These are phyloP conservation scores for Hymenoscyphus fructigenus DNA, from an alignment of 2,329 filamentous ascomycete species.

Conservation along the genomic window DNA sequence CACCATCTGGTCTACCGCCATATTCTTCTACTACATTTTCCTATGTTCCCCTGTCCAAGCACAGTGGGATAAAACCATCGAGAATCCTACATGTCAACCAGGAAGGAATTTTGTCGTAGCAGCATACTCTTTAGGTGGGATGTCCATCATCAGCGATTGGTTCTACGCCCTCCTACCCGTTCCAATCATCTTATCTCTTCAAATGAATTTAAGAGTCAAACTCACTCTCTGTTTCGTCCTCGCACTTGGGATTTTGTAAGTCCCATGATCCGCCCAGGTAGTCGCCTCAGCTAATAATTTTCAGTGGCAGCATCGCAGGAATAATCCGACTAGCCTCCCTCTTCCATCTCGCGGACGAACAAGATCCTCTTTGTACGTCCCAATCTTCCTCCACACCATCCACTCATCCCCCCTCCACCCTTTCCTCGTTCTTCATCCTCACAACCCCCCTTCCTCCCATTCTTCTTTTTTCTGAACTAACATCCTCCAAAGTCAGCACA, in stretches of 20 bases:
- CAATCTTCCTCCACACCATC: background rate
- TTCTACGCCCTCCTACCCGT: background rate
- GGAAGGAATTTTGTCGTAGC: background rate
- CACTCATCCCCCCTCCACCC: background rate
- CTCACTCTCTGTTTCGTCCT: background rate
- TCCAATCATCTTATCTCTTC: background rate
- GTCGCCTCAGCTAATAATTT: background rate
- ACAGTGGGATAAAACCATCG: conserved; percentile 41
- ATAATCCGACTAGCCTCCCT: background rate
- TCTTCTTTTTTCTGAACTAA: background rate
- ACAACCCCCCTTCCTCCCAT: too few relatives aligned
- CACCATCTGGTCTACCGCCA: conserved; percentile 49
- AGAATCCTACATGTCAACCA: background rate
- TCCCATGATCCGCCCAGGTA: background rate
- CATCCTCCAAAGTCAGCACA: conserved; percentile 35
- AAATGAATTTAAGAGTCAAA: background rate
- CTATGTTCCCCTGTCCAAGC: too few relatives aligned
- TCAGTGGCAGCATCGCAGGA: background rate
- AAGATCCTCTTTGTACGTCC: background rate
- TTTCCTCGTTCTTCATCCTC: background rate
- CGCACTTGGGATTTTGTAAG: background rate
- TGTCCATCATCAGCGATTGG: background rate
- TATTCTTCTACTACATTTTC: conserved; percentile 40
- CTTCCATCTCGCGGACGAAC: background rate
- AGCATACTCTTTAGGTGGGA: background rate